Evolutionary conservation across 169 alveolate species (phyloP), one percentile per base, ranked within the genome.

Genomic region (Sarcocystis neurona): DNA sequence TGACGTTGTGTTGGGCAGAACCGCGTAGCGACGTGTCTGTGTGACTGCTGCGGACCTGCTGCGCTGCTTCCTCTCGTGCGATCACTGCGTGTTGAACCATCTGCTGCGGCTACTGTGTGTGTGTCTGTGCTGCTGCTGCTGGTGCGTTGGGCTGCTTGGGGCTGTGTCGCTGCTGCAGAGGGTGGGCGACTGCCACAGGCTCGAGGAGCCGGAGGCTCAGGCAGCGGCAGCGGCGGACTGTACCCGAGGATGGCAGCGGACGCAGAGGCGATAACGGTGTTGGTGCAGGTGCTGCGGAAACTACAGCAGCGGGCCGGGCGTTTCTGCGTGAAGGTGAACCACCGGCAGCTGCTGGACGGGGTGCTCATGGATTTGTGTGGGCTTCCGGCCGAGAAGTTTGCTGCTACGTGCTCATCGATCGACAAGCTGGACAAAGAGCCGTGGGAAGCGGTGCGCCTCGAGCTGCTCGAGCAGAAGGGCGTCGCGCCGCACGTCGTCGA

Each of bases 401-500:
- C 95, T 48, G 94, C 99, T 8, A 94, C 97, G 23, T 97, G 99
- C 90, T 96, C 98, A 78, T 96, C 99, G 48, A 97, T 98, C 58
- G 99, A 98, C 91, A 98, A 98, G 90, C 95, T 97, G 39, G 99
- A 98, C 91, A 97, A 98, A 92, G 98, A 97, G 92, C 94, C 98
- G 20, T 98, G 99, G 99, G 95, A 90, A 30, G 96, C 93, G 60
- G 99, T 98, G 37, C 90, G 96, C 85, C 94, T 93, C 48, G 99
- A 98, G 93, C 94, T 98, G 92, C 90, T 97, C 48, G 90, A 91
- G 78, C 95, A 94, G 60, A 98, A 98, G 94, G 99, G 99, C 18
- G 44, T 92, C 96, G 41, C 93, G 97, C 41, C 95, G 68, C 56
- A 46, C 27, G 89, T 46, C 41, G 72, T 41, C 43, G 87, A 87